These are phyloP conservation scores for Acephala macrosclerotiorum DNA, from an alignment of 2,329 filamentous ascomycete species.

Conservation along the genomic window DNA sequence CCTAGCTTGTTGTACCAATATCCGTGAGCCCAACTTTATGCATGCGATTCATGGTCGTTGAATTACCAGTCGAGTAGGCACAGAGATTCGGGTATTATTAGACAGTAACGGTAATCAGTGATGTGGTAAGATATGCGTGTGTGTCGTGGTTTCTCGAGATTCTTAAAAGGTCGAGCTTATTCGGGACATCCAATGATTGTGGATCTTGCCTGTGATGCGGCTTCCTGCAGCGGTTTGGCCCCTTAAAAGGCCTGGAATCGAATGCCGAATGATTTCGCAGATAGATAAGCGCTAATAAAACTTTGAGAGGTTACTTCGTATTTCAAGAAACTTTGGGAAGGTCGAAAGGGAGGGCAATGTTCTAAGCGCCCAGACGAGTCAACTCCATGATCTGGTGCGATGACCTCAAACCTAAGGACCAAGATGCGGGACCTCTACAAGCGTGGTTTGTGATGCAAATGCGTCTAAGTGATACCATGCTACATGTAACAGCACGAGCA, in stretches of 20 bases:
- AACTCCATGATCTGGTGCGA: slow-evolving; percentile 18
- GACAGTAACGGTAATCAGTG: slow-evolving; percentile 10
- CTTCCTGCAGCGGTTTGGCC: slow-evolving; percentile 30
- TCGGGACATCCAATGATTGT: slow-evolving; percentile 25
- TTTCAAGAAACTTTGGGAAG: slow-evolving; percentile 2
- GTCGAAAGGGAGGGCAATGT: slow-evolving; percentile 12
- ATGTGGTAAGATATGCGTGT: slow-evolving; percentile 14
- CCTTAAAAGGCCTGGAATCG: slow-evolving; percentile 27
- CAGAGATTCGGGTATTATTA: neutral
- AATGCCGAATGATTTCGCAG: slow-evolving; percentile 18
- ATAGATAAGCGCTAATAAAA: slow-evolving; percentile 30
- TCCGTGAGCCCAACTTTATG: slow-evolving; percentile 27
- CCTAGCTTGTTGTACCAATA: slow-evolving; percentile 29
- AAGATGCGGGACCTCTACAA: slow-evolving; percentile 1
- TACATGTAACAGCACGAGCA: slow-evolving; percentile 9
- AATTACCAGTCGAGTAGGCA: slow-evolving; percentile 14
- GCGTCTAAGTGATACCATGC: slow-evolving; percentile 15
- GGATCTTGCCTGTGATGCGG: slow-evolving; percentile 18
- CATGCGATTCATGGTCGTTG: slow-evolving; percentile 35
- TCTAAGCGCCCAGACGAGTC: slow-evolving; percentile 25
- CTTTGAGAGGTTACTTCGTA: slow-evolving; percentile 7
- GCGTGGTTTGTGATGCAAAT: slow-evolving; percentile 20
- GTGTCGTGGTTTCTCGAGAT: slow-evolving; percentile 23
- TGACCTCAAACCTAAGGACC: slow-evolving; percentile 9
- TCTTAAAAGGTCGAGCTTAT: slow-evolving; percentile 21